A percentile compares a stretch with the other conserved stretches of the same genome.
Evolutionary conservation across 148 eudicot species (phyloP).

Genomic region (Rhododendron vialii): DNA sequence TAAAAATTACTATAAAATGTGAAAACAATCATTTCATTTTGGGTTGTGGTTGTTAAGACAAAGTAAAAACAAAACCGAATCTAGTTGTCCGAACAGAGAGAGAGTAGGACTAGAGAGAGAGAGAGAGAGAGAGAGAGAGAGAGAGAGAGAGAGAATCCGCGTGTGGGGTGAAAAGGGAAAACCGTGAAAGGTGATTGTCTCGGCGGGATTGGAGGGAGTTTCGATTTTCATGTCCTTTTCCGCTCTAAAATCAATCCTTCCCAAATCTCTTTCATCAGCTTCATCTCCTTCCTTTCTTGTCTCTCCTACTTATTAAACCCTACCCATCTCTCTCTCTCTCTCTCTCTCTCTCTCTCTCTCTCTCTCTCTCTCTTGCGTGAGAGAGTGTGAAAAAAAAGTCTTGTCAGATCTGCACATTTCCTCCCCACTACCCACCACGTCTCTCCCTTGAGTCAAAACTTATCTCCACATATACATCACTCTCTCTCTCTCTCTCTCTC

Average conservation of each 20-base stretch:
- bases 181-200: slow-evolving; percentile 9
- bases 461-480: background rate
- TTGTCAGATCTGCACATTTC: slow-evolving; percentile 4
- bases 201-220: slow-evolving; percentile 26
- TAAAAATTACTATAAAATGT: background rate
- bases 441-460: background rate
- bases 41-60: background rate
- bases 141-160: background rate
- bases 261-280: background rate
- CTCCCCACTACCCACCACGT: background rate
- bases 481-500: background rate
- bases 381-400: background rate
- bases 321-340: background rate
- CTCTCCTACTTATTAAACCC: background rate
- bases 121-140: background rate
- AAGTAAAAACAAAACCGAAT: background rate
- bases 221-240: background rate
- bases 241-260: background rate
- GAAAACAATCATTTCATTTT: background rate
- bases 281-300: background rate
- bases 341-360: background rate
- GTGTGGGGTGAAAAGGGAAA: background rate
- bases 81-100: background rate
- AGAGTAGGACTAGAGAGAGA: background rate
- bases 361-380: background rate